Evolutionary conservation across 352 stramenopile genomes (phyloP), one percentile per base, ranked within the genome.

Genomic region (Pythium biforme): DNA sequence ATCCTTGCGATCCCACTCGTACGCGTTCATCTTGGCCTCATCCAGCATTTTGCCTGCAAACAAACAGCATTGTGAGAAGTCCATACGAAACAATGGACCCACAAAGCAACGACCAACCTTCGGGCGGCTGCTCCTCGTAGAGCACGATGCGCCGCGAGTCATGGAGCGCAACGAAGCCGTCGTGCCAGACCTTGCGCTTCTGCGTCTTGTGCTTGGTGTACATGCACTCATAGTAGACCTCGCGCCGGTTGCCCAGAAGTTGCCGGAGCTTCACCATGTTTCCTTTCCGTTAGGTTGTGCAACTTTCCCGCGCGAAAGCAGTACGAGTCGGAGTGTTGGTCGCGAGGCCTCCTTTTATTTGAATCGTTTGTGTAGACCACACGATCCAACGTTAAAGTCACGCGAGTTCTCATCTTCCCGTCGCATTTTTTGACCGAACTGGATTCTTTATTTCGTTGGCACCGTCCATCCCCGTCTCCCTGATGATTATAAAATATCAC

Each of bases 151-250:
- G 81, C 10, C 75, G 70, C 25, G 83, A 81, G n/a, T 72, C 72
- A 46, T 74, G 70, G 3, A 90, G 70, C 50, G 64, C 49, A 10
- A 91, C 40, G 57, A 92, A 90, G n/a, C 83, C 86, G 54, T 94
- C 83, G 23, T 92, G 76, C 79, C 81, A 94, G 15, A 68, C 73
- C 69, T 94, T 94, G 61, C 75, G 73, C 74, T 94, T 94, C 70
- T 92, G 83, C 45, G 83, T 89, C 78, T 92, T 92, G 78, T 94
- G 77, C 69, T 90, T 94, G 40, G 84, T 93, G 76, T 92, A 93
- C 82, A 93, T 89, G 70, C 84, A 93, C 67, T 86, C 82, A 65
- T 75, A 88, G 59, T 76, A 64, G 54, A 74, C 71, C 59, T 86
- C 79, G 1, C 58, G 60, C n/a, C 55, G 61, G 41, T 69, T 60